Percentiles rank a stretch among this genome's conserved stretches.
Conservation (phyloP, 2,329 filamentous ascomycete species). For the Podosphaera leucotricha region DNA sequence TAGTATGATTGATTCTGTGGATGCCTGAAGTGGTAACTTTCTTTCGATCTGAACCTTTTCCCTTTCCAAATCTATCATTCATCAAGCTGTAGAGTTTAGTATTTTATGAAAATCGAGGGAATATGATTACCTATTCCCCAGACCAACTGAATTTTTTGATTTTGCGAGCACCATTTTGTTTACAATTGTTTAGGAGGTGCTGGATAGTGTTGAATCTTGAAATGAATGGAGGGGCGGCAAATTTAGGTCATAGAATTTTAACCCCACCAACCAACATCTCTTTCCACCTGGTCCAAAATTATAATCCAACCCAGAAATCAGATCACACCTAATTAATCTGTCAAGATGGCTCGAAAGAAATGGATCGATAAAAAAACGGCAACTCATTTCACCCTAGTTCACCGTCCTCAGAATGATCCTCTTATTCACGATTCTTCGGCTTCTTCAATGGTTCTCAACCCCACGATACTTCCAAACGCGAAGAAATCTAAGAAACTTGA, state of each 20-base stretch:
- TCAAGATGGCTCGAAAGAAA: constrained; percentile 13
- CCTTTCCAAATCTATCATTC: constrained; percentile 95
- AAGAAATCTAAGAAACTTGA: constrained; percentile 41
- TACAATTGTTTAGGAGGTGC: background rate
- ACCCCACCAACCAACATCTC: constrained; percentile 18
- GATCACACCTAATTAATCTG: no score
- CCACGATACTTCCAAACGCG: constrained; percentile 25
- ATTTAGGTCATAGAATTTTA: constrained; percentile 3
- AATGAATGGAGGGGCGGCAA: no score
- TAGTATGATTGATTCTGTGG: constrained; percentile 47
- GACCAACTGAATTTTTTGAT: constrained; percentile 81
- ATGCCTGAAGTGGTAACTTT: constrained; percentile 33
- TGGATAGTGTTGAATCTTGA: no score
- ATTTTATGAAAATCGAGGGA: background rate
- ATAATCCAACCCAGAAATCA: no score
- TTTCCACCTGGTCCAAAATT: background rate
- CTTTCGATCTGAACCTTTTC: constrained; percentile 65
- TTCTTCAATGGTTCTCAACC: constrained; percentile 77
- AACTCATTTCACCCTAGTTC: constrained; percentile 80
- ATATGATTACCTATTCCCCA: constrained; percentile 41
- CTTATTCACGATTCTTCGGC: constrained; percentile 81
- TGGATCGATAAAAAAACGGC: constrained; percentile 70
- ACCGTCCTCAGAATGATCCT: constrained; percentile 92
- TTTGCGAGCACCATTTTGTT: constrained; percentile 52
- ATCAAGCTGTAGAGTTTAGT: constrained; percentile 40